These are phyloP conservation scores for Saposhnikovia divaricata DNA, from an alignment of 129 eudicot species.

Conservation along the genomic window DNA sequence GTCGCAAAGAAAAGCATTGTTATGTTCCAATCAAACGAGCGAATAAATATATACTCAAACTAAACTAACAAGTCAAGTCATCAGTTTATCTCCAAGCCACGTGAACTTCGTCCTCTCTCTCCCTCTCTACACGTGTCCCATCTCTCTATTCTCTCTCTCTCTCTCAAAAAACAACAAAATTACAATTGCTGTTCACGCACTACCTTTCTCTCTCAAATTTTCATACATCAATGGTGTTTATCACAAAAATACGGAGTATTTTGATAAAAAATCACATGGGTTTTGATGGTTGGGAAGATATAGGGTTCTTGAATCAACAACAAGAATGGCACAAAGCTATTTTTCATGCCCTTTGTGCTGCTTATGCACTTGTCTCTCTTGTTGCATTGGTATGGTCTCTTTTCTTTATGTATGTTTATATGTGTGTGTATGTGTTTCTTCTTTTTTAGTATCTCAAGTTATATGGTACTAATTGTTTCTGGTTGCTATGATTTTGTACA, in stretches of 20 bases:
- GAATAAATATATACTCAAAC: no score
- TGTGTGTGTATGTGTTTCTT: not conserved
- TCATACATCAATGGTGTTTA: slow-evolving; percentile 13
- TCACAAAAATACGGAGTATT: slow-evolving; percentile 10
- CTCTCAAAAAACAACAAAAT: not conserved
- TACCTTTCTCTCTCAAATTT: not conserved
- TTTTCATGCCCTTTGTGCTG: slow-evolving; percentile 48
- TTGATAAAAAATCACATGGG: not conserved
- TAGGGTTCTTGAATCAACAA: slow-evolving; percentile 16
- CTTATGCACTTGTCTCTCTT: slow-evolving; percentile 47
- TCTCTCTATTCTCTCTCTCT: not conserved
- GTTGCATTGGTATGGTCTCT: slow-evolving; percentile 46
- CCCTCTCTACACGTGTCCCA: slow-evolving; percentile 12
- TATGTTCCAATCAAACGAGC: no score
- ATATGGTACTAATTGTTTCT: not conserved
- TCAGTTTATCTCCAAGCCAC: slow-evolving; percentile 2
- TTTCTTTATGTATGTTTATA: not conserved
- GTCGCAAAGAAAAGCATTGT: no score
- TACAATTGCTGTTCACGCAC: slow-evolving; percentile 1
- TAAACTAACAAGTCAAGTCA: no score
- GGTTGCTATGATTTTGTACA: not conserved
- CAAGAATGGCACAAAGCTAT: slow-evolving; percentile 33
- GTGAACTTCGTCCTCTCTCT: not conserved
- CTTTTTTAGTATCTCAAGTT: not conserved
- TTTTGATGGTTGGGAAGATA: not conserved